phyloP scores from a whole-genome alignment of 2,329 filamentous ascomycete species.

The Claviceps arundinis region DNA sequence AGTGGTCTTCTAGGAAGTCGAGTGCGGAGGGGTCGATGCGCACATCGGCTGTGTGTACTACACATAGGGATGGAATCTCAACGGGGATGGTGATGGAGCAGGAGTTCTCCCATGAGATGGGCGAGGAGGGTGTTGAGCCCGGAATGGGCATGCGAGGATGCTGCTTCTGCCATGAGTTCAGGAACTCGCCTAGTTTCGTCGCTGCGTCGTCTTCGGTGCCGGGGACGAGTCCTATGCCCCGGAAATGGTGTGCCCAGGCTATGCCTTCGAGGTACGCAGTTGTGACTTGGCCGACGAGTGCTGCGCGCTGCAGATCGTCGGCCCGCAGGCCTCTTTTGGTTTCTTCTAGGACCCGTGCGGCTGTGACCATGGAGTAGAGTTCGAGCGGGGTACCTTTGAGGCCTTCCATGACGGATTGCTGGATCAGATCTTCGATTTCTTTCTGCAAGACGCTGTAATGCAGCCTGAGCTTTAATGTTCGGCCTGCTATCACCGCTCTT shows the following conservation, averaged over 20 bases:
- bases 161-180: conserved; percentile 21
- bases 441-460: conserved; percentile 66
- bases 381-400: conserved; percentile 27
- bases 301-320: conserved; percentile 42
- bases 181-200: conserved; percentile 12
- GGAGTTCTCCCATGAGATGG: conserved; percentile 19
- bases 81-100: conserved; percentile 75
- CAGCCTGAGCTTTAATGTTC: conserved; percentile 53
- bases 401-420: conserved; percentile 26
- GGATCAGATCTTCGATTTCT: conserved; percentile 46
- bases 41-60: conserved; percentile 70
- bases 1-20: conserved; percentile 14
- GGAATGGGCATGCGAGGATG: conserved; percentile 16
- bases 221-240: conserved; percentile 31
- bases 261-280: conserved; percentile 33
- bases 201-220: conserved; percentile 21
- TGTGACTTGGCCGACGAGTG: conserved; percentile 37
- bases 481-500: conserved; percentile 11
- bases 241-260: conserved; percentile 36
- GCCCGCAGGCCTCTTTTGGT: conserved; percentile 30
- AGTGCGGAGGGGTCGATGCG: conserved; percentile 30
- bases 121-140: neutral
- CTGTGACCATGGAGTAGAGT: conserved; percentile 33
- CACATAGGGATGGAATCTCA: conserved; percentile 69
- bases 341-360: conserved; percentile 29